phyloP scores from a whole-genome alignment of 2,329 filamentous ascomycete species.

The Apiospora arundinis region DNA sequence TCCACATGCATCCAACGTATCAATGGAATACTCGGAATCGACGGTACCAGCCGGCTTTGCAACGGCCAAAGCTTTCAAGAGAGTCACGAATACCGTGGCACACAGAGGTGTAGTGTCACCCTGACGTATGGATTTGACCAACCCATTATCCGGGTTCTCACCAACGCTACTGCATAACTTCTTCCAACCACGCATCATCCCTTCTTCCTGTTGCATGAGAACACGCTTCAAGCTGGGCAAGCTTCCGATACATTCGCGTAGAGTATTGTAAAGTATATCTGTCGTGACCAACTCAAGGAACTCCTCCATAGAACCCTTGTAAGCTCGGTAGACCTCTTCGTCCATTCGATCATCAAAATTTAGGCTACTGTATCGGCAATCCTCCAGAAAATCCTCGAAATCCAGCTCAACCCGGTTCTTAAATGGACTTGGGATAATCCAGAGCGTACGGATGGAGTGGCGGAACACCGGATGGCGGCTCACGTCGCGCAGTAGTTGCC shows the following conservation, averaged over 20 bases:
- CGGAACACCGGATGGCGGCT: neutral
- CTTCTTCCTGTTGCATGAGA: neutral
- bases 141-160: neutral
- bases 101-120: too few species aligned
- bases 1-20: neutral
- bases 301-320: neutral
- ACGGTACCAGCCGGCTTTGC: neutral
- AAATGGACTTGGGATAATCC: neutral
- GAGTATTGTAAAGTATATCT: neutral
- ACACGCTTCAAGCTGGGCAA: neutral
- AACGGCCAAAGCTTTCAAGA: neutral
- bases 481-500: neutral
- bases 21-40: neutral
- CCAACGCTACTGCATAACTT: neutral
- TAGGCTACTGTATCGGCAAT: neutral
- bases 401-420: neutral
- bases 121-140: too few species aligned
- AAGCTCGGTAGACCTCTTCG: neutral
- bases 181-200: neutral
- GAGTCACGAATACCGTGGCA: neutral
- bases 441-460: neutral
- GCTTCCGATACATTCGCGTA: neutral
- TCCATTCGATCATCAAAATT: neutral
- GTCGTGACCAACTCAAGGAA: neutral
- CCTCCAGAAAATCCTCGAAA: neutral